These are phyloP conservation scores for Lolium rigidum DNA, from an alignment of 176 grass and related monocot genomes.

Conservation along the genomic window DNA sequence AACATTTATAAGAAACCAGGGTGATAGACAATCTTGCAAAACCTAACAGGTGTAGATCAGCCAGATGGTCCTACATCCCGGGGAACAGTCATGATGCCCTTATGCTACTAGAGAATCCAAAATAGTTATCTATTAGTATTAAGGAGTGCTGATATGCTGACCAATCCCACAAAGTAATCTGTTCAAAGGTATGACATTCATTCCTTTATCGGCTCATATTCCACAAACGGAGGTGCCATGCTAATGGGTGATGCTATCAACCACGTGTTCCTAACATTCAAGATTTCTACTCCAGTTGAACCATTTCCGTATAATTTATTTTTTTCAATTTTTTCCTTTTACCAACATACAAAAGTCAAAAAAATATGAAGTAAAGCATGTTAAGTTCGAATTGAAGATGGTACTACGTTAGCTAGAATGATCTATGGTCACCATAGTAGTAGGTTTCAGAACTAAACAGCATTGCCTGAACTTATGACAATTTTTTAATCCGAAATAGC, in stretches of 20 bases:
- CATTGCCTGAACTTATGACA: slow-evolving; percentile 8
- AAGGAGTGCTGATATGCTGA: neutral
- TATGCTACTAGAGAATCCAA: neutral
- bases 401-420: slow-evolving; percentile 25
- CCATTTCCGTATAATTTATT: neutral
- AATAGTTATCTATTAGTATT: neutral
- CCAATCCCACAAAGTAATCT: slow-evolving; percentile 12
- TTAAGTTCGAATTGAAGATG: slow-evolving; percentile 8
- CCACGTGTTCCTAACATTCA: neutral
- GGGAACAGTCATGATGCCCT: neutral
- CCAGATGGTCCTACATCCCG: slow-evolving; percentile 13
- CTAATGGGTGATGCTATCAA: slow-evolving; percentile 31
- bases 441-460: slow-evolving; percentile 31
- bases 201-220: slow-evolving; percentile 6
- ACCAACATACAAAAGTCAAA: neutral
- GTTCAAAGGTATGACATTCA: slow-evolving; percentile 16
- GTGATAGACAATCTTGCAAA: neutral
- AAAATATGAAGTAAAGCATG: neutral
- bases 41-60: slow-evolving; percentile 1
- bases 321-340: neutral
- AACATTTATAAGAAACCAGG: slow-evolving; percentile 24
- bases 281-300: slow-evolving; percentile 13
- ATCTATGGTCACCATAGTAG: slow-evolving; percentile 10
- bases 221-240: neutral
- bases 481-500: slow-evolving; percentile 29